Percentiles rank a stretch among this genome's conserved stretches.
These are phyloP conservation scores for Aethionema arabicum DNA, from an alignment of 345 rosid genomes.

Conservation along the genomic window DNA sequence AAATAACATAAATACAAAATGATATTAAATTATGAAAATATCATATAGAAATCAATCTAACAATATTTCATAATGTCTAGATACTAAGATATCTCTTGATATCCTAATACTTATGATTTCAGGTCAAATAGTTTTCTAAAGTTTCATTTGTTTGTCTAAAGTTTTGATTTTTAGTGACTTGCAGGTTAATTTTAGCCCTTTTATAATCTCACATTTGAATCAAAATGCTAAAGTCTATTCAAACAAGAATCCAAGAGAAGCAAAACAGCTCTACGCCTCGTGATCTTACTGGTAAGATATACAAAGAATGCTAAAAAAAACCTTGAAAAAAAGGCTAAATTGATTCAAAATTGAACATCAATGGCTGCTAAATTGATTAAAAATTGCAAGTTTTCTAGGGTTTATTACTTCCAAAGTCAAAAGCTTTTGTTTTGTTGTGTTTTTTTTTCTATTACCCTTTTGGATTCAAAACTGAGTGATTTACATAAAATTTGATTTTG, in stretches of 20 bases:
- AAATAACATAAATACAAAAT: too few relatives aligned
- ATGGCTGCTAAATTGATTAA: slow-evolving; percentile 12
- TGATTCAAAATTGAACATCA: not conserved
- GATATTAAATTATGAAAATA: too few relatives aligned
- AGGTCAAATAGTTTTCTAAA: too few relatives aligned
- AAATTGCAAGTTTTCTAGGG: not conserved
- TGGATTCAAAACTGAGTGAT: slow-evolving; percentile 4
- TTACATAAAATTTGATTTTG: slow-evolving; percentile 61
- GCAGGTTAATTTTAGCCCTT: slow-evolving; percentile 6
- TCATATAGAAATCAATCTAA: too few relatives aligned
- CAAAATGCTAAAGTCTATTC: slow-evolving; percentile 65
- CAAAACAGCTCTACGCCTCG: slow-evolving; percentile 53
- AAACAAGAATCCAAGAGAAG: slow-evolving; percentile 65
- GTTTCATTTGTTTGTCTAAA: not conserved
- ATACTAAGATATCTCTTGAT: too few relatives aligned
- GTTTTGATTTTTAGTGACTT: not conserved
- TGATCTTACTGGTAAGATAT: slow-evolving; percentile 52
- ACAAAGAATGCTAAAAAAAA: not conserved
- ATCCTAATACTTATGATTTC: too few relatives aligned
- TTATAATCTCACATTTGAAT: not conserved
- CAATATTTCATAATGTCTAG: too few relatives aligned
- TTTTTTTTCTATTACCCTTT: not conserved
- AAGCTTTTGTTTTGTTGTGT: not conserved
- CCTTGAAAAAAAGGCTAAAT: too few relatives aligned
- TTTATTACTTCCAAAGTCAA: slow-evolving; percentile 9